A percentile compares a stretch with the other conserved stretches of the same genome.
phyloP scores from a whole-genome alignment of 345 rosid genomes.

The Balakata baccata region DNA sequence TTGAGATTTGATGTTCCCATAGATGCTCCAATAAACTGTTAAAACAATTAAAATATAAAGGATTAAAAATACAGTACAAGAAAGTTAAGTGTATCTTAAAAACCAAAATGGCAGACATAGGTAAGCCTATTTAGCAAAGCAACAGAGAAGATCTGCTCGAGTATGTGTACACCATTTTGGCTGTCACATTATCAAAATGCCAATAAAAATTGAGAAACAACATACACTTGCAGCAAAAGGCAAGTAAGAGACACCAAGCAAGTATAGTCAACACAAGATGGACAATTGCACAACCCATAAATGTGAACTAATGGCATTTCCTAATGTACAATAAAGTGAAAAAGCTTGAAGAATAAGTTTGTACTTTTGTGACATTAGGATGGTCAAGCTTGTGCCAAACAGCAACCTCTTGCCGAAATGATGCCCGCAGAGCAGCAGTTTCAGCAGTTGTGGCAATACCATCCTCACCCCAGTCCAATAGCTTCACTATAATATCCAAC shows the following conservation, averaged over 20 bases:
- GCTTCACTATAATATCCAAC: conserved; percentile 56
- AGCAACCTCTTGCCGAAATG: conserved; percentile 84
- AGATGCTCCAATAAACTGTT: conserved; percentile 89
- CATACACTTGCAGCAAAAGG: not conserved
- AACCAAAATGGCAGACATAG: not conserved
- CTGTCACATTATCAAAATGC: no score
- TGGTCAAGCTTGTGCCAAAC: conserved; percentile 96
- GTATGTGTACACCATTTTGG: not conserved
- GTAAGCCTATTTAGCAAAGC: not conserved
- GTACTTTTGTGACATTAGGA: conserved; percentile 86
- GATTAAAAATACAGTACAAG: conserved; percentile 3
- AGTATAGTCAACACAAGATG: conserved; percentile 8
- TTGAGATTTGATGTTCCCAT: conserved; percentile 87
- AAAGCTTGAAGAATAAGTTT: conserved; percentile 11
- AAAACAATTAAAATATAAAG: not conserved
- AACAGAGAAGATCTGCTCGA: conserved; percentile 1
- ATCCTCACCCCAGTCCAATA: conserved; percentile 91
- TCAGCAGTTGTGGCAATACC: conserved; percentile 56
- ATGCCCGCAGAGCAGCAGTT: conserved; percentile 71
- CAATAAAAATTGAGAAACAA: not conserved
- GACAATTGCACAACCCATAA: conserved; percentile 7
- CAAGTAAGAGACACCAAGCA: not conserved
- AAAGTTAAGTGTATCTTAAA: not conserved
- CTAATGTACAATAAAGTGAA: not conserved
- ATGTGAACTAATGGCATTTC: not conserved